phyloP scores from a whole-genome alignment of 306 rosid species.

The Luffa aegyptiaca region DNA sequence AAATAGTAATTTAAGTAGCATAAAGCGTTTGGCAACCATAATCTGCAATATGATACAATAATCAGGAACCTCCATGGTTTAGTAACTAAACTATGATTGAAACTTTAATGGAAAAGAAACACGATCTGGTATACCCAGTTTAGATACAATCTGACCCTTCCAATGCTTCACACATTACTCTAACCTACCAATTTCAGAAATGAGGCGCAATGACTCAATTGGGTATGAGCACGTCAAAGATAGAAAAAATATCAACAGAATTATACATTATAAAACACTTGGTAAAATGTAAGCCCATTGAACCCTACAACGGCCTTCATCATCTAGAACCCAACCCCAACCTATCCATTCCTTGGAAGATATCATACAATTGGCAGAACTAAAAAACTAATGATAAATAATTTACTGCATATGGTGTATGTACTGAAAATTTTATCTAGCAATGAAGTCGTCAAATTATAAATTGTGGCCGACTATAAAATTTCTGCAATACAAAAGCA shows the following conservation, averaged over 20 bases:
- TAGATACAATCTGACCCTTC: not conserved
- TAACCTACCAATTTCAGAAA: not conserved
- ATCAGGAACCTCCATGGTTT: not conserved
- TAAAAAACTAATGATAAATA: not conserved
- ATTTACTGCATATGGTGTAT: not conserved
- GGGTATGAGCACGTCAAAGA: not conserved
- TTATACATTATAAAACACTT: not conserved
- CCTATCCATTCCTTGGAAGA: not conserved
- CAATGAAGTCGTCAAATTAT: not conserved
- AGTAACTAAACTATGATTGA: not conserved
- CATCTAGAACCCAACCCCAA: not conserved
- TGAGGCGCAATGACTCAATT: not conserved
- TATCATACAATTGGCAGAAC: not conserved
- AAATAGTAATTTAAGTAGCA: not conserved
- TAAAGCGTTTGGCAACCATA: not conserved
- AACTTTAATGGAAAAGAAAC: not conserved
- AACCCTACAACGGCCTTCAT: not conserved
- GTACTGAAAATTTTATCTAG: not conserved
- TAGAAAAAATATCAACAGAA: not conserved
- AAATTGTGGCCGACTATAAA: not conserved
- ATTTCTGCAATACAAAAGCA: not conserved
- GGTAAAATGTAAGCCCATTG: not conserved
- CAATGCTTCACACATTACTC: conserved; percentile 5
- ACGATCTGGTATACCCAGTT: not conserved
- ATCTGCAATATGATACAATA: not conserved